Evolutionary conservation across 305 asterid species (phyloP).

Genomic region (Ajuga reptans): DNA sequence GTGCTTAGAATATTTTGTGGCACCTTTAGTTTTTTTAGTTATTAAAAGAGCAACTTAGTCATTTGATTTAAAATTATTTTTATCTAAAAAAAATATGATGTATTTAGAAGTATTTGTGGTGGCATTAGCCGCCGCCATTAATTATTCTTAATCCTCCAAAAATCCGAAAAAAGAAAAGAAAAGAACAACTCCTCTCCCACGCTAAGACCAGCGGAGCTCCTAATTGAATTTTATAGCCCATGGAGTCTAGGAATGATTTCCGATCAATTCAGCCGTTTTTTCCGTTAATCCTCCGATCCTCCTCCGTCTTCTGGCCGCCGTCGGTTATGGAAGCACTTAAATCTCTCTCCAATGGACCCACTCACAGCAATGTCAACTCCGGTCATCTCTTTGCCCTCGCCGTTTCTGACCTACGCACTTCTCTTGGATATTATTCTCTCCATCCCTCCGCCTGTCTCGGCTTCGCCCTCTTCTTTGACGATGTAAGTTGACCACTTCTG

Average conservation of each 20-base stretch:
- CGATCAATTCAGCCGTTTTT: slow-evolving; percentile 57
- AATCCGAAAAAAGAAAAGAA: no score
- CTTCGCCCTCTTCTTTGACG: slow-evolving; percentile 64
- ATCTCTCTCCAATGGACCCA: slow-evolving; percentile 61
- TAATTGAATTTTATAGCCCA: neutral
- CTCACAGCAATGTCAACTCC: slow-evolving; percentile 55
- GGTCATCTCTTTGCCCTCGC: slow-evolving; percentile 60
- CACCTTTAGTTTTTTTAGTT: no score
- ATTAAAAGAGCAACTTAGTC: no score
- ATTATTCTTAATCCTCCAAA: no score
- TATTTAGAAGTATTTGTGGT: no score
- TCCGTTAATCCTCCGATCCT: slow-evolving; percentile 54
- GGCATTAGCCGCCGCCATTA: no score
- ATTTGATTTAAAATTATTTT: no score
- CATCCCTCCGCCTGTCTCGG: slow-evolving; percentile 49
- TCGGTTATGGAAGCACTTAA: slow-evolving; percentile 49
- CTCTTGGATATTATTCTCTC: slow-evolving; percentile 34
- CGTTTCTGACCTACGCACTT: slow-evolving; percentile 51
- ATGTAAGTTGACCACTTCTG: slow-evolving; percentile 31
- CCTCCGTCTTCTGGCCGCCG: slow-evolving; percentile 64
- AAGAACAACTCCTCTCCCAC: neutral
- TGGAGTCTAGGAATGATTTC: slow-evolving; percentile 37
- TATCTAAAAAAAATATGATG: no score
- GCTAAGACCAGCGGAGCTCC: neutral
- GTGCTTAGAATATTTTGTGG: no score